Conservation (phyloP, 1,284 basidiomycete genomes). For the Pisolithus thermaeus region DNA sequence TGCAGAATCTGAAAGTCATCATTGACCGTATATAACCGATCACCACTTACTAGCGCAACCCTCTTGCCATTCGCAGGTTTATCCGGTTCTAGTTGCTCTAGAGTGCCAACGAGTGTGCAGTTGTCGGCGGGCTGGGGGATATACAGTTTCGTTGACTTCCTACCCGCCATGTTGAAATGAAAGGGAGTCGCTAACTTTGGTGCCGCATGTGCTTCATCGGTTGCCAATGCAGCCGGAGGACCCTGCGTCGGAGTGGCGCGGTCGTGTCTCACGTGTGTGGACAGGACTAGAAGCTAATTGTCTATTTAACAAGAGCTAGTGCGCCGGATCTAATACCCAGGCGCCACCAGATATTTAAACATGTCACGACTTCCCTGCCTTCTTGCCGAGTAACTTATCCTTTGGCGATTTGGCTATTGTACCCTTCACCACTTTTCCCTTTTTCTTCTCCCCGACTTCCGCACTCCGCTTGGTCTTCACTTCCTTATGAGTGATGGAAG, state of each 20-base stretch:
- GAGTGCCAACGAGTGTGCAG: slow-evolving; percentile 50
- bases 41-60: slow-evolving; percentile 58
- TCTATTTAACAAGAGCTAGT: neutral
- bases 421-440: slow-evolving; percentile 44
- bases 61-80: slow-evolving; percentile 49
- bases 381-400: slow-evolving; percentile 35
- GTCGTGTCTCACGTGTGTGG: too few relatives aligned
- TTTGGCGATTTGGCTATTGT: slow-evolving; percentile 47
- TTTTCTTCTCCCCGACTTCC: slow-evolving; percentile 52
- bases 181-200: neutral
- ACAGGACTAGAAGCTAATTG: too few relatives aligned
- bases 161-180: slow-evolving; percentile 27
- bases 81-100: slow-evolving; percentile 54
- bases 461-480: slow-evolving; percentile 46
- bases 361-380: neutral
- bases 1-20: slow-evolving; percentile 25
- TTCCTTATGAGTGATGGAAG: slow-evolving; percentile 23
- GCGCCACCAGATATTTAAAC: neutral
- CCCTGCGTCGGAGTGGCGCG: too few relatives aligned
- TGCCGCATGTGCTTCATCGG: neutral
- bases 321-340: neutral
- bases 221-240: neutral
- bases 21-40: slow-evolving; percentile 1
- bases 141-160: slow-evolving; percentile 42
- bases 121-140: slow-evolving; percentile 53